Evolutionary conservation across 2,329 filamentous ascomycete species (phyloP).

Genomic region (Aspergillus vadensis): DNA sequence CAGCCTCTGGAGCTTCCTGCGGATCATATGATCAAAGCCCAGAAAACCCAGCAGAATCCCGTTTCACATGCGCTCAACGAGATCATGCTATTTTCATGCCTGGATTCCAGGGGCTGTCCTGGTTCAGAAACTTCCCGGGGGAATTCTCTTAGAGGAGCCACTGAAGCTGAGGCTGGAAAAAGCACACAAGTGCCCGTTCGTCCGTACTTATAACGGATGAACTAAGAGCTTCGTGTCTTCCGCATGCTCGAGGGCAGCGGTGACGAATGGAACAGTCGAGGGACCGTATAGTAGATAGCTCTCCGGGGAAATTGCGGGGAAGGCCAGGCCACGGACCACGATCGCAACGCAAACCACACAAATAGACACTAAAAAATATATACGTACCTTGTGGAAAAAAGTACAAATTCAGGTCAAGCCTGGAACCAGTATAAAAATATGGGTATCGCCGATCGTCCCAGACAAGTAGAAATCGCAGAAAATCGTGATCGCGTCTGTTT

Average conservation of each 20-base stretch:
- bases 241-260: no score
- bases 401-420: constrained; percentile 19
- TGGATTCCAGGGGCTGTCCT: background rate
- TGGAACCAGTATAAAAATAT: constrained; percentile 16
- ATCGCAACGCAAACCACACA: background rate
- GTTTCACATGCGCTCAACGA: background rate
- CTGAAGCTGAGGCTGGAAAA: background rate
- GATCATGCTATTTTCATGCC: background rate
- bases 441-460: constrained; percentile 18
- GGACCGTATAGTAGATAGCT: background rate
- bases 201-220: background rate
- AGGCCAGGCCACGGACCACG: background rate
- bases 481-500: constrained; percentile 35
- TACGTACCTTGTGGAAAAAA: constrained; percentile 23
- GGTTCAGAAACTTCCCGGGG: background rate
- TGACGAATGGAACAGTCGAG: background rate
- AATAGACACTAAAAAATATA: background rate
- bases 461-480: constrained; percentile 21
- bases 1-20: background rate
- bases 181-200: background rate
- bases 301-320: constrained; percentile 3
- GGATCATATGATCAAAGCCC: constrained; percentile 1
- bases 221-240: no score
- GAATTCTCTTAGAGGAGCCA: background rate
- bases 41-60: background rate